A percentile compares a stretch with the other conserved stretches of the same genome.
phyloP scores from a whole-genome alignment of 2,329 filamentous ascomycete species.

The Botryotinia narcissicola region DNA sequence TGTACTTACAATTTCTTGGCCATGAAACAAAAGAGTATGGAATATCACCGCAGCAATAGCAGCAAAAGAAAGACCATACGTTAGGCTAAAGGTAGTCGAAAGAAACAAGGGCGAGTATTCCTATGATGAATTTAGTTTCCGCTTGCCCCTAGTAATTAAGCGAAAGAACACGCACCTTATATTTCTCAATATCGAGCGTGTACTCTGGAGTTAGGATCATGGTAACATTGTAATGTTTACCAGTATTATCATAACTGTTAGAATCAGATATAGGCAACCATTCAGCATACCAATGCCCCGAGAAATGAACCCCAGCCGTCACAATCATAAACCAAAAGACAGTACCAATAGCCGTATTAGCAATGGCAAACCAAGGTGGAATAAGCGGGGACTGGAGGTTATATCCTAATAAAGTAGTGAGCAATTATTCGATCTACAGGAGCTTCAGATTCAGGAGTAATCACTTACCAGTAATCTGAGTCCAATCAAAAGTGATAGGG shows the following conservation, averaged over 20 bases:
- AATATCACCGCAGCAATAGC: slow-evolving; percentile 67
- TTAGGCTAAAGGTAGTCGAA: slow-evolving; percentile 68
- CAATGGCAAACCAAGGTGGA: slow-evolving; percentile 66
- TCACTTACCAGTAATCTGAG: slow-evolving; percentile 20
- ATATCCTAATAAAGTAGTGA: not conserved
- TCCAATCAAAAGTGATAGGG: slow-evolving; percentile 66
- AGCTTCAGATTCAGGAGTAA: slow-evolving; percentile 44
- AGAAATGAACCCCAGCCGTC: slow-evolving; percentile 62
- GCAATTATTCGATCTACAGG: slow-evolving; percentile 33
- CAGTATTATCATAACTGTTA: slow-evolving; percentile 63
- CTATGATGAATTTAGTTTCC: slow-evolving; percentile 50
- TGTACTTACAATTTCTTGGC: slow-evolving; percentile 54
- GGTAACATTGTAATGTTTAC: slow-evolving; percentile 56
- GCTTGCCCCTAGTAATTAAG: slow-evolving; percentile 50
- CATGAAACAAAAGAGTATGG: slow-evolving; percentile 65
- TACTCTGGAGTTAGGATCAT: slow-evolving; percentile 67
- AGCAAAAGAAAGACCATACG: slow-evolving; percentile 71
- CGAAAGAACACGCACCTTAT: slow-evolving; percentile 63
- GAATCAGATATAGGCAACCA: slow-evolving; percentile 62
- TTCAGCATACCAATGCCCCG: slow-evolving; percentile 61
- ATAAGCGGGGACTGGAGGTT: slow-evolving; percentile 53
- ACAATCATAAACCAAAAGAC: slow-evolving; percentile 61
- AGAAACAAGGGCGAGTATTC: slow-evolving; percentile 71
- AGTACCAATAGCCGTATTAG: slow-evolving; percentile 68
- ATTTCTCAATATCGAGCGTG: slow-evolving; percentile 59